Conservation (phyloP, 352 stramenopile genomes). For the Phytopythium litorale region DNA sequence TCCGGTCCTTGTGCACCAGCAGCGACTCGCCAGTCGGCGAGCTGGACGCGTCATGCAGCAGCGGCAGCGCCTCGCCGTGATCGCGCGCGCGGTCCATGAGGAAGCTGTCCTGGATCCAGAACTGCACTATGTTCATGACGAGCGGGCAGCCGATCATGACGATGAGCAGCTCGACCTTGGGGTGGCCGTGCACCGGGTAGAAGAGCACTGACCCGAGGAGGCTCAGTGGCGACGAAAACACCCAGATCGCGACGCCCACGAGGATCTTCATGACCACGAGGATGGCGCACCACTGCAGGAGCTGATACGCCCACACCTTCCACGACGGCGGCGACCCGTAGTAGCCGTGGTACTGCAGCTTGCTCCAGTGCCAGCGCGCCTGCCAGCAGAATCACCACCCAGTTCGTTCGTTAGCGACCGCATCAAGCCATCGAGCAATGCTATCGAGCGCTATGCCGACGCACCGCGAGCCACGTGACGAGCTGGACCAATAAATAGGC, state of each 20-base stretch:
- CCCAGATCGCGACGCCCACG: constrained; percentile 53
- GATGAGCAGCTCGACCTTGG: constrained; percentile 75
- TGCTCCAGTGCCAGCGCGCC: constrained; percentile 53
- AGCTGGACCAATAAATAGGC: constrained; percentile 71
- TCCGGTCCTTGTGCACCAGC: constrained; percentile 25
- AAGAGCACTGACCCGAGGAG: constrained; percentile 65
- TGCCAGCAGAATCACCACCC: constrained; percentile 4
- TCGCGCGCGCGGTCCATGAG: constrained; percentile 49
- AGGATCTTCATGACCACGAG: constrained; percentile 68
- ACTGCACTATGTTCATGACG: constrained; percentile 85
- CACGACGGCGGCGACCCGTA: constrained; percentile 70
- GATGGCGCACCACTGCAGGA: constrained; percentile 64
- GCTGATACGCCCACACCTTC: constrained; percentile 55
- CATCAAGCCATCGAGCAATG: not conserved
- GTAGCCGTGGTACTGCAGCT: constrained; percentile 52
- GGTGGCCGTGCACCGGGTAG: constrained; percentile 61
- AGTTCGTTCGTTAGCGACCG: not conserved
- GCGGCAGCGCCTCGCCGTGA: constrained; percentile 26
- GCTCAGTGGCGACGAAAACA: constrained; percentile 53
- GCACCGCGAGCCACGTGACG: constrained; percentile 50
- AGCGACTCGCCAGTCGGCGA: not conserved
- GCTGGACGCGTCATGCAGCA: constrained; percentile 15
- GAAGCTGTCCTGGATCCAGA: constrained; percentile 84
- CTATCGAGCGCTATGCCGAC: not conserved
- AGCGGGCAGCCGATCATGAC: constrained; percentile 84